Conservation (phyloP, 306 rosid species). For the Acacia confusa region DNA sequence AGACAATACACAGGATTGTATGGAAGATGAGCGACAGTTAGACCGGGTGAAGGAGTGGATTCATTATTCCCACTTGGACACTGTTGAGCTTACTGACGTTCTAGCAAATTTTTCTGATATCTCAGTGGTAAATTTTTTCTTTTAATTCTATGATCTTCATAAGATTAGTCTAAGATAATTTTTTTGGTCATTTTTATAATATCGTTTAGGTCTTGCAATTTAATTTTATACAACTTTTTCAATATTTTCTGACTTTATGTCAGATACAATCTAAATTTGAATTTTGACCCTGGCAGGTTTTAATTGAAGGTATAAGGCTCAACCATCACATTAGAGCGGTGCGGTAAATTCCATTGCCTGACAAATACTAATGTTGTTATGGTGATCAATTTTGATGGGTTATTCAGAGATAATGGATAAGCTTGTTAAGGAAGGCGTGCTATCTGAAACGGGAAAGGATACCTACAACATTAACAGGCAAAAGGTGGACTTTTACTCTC, state of each 20-base stretch:
- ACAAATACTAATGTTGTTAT: slow-evolving; percentile 10
- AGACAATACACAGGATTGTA: slow-evolving; percentile 83
- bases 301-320: slow-evolving; percentile 68
- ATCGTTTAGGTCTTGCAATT: background rate
- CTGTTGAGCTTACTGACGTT: slow-evolving; percentile 69
- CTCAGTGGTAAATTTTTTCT: slow-evolving; percentile 62
- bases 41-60: slow-evolving; percentile 86
- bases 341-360: slow-evolving; percentile 19
- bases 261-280: slow-evolving; percentile 27
- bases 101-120: slow-evolving; percentile 87
- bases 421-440: slow-evolving; percentile 63
- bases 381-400: slow-evolving; percentile 35
- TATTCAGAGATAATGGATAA: slow-evolving; percentile 73
- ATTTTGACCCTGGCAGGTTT: slow-evolving; percentile 56
- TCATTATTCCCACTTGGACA: slow-evolving; percentile 53
- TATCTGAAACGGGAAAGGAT: slow-evolving; percentile 66
- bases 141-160: slow-evolving; percentile 14
- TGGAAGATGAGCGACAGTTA: slow-evolving; percentile 74
- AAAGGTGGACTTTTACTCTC: slow-evolving; percentile 51
- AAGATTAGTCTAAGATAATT: background rate
- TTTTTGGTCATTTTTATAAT: slow-evolving; percentile 22
- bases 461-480: slow-evolving; percentile 56
- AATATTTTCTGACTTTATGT: slow-evolving; percentile 1
- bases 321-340: slow-evolving; percentile 15
- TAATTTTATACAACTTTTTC: background rate